A percentile compares a stretch with the other conserved stretches of the same genome.
Conservation (phyloP, 2,329 filamentous ascomycete genomes). For the Cladophialophora immunda region DNA sequence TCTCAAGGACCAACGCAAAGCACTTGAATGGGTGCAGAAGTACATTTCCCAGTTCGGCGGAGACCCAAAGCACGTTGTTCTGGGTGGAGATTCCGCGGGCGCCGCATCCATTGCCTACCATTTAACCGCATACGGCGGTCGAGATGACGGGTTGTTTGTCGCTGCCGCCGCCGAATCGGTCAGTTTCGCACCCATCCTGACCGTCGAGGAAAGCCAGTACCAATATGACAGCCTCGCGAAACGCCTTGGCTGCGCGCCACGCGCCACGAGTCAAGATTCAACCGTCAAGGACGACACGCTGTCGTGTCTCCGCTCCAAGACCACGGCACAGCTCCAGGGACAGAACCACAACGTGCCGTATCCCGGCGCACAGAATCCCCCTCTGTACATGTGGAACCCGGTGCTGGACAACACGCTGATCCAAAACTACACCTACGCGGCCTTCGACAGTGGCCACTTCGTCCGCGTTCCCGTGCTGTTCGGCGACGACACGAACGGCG, state of each 20-base stretch:
- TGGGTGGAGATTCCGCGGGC: constrained; percentile 75
- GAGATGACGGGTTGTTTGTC: constrained; percentile 59
- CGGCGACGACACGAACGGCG: constrained; percentile 71
- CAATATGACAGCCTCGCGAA: constrained; percentile 61
- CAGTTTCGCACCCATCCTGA: constrained; percentile 61
- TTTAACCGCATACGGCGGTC: constrained; percentile 63
- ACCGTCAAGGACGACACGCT: constrained; percentile 22
- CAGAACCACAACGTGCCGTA: constrained; percentile 57
- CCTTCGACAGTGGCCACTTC: constrained; percentile 60
- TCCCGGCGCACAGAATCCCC: constrained; percentile 53
- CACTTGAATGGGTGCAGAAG: constrained; percentile 73
- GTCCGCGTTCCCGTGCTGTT: constrained; percentile 64
- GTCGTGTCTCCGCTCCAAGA: constrained; percentile 58
- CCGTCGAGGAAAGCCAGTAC: constrained; percentile 58
- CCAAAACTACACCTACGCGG: constrained; percentile 57
- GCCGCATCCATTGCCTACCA: constrained; percentile 71
- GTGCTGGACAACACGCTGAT: constrained; percentile 62
- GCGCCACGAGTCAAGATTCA: constrained; percentile 3
- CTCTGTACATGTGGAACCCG: constrained; percentile 62
- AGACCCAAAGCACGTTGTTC: constrained; percentile 71
- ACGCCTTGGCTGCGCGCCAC: constrained; percentile 56
- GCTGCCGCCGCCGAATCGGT: constrained; percentile 64
- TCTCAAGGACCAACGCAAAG: constrained; percentile 74
- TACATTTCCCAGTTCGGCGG: constrained; percentile 75
- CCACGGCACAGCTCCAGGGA: constrained; percentile 54